Evolutionary conservation across 2,329 filamentous ascomycete species (phyloP), one percentile per base, ranked within the genome.

Genomic region (Pseudogymnoascus sp.): DNA sequence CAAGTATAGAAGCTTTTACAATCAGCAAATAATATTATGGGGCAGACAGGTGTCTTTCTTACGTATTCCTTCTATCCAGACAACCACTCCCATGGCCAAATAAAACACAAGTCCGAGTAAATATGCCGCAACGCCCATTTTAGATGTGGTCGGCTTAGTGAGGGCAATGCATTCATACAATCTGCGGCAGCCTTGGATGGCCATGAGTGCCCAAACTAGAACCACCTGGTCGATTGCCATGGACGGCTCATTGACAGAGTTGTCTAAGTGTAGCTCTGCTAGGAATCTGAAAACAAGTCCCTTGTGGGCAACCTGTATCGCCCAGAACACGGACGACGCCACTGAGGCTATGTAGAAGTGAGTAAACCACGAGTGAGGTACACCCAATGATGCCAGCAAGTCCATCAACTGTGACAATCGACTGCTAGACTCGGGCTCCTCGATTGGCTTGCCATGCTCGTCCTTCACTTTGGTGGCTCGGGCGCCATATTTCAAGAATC

Each of bases 61-160:
- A 92, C 90, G 77, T 61, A 86, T 85, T 62, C 88, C 90, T 75
- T 98, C 92, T 65, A 96, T 82, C 93, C 93, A 97, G 36, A 96
- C 79, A 4, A 90, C 84, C 57, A 96, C 73, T 63, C 87, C 87
- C 70, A 90, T 89, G 65, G 80, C 80, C 5, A 87, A 72, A 75
- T 99, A 99, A 76, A 90, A 98, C 8, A 78, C 76, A 61, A 95
- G 75, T 0, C 92, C 95, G 43, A 97, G 75, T 14, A 88, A 68
- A 88, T 92, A 98, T 73, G 96, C 90, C 14, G 87, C 84, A 67
- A 93, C 77, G 85, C 88, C 92, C 93, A 99, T 99, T 64, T 80
- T 84, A 16, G 91, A 90, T 14, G 70, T 64, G 21, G 81, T 90
- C 3, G 86, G 82, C 72, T 84, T 89, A 61, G 82, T 78, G 63